These are phyloP conservation scores for Candida maris DNA, from an alignment of 805 yeast genomes.

Conservation along the genomic window DNA sequence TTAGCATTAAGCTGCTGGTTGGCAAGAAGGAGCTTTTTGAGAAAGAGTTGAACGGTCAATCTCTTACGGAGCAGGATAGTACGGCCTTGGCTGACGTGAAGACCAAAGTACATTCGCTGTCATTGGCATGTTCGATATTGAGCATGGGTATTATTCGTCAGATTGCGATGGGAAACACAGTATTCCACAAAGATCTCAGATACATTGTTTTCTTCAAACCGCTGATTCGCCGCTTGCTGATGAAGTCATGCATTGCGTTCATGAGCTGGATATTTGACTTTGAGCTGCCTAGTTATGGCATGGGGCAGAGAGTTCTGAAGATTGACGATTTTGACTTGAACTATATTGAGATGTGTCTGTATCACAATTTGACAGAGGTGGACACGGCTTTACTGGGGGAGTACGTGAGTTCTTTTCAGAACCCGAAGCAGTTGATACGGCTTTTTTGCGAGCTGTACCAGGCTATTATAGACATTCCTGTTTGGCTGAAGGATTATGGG, in stretches of 20 bases:
- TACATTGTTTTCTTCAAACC: conserved; percentile 9
- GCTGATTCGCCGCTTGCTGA: conserved; percentile 1
- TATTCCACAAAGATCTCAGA: conserved; percentile 5
- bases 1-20: conserved; percentile 3
- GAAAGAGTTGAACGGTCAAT: conserved; percentile 2
- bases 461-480: conserved; percentile 4
- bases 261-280: background rate
- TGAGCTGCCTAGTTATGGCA: background rate
- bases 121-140: conserved; percentile 6
- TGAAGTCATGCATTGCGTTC: conserved; percentile 4
- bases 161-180: conserved; percentile 4
- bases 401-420: conserved; percentile 5
- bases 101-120: background rate
- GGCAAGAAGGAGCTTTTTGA: conserved; percentile 4
- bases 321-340: conserved; percentile 4
- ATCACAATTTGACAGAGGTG: background rate
- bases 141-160: conserved; percentile 1
- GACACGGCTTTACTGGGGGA: background rate
- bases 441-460: conserved; percentile 15
- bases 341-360: conserved; percentile 4
- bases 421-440: conserved; percentile 14
- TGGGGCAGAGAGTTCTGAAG: background rate
- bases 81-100: conserved; percentile 2
- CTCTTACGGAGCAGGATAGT: conserved; percentile 6
- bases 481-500: conserved; percentile 12